Base-by-base conservation (phyloP, 1,139 yeast genomes). In the Pichia sp. region DNA sequence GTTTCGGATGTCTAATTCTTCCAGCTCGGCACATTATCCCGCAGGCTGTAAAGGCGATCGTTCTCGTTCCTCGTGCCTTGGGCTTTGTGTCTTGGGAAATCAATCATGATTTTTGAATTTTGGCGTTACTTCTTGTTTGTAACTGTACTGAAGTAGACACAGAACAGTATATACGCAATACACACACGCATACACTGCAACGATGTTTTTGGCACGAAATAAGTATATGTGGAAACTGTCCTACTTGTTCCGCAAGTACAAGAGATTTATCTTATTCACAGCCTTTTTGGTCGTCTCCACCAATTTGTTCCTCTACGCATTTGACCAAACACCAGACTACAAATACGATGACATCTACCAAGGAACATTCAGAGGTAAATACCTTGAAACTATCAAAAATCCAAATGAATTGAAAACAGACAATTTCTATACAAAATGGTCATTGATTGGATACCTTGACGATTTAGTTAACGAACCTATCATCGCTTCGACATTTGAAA, bases 351-450 rank as follows among this genome's bases (percentile, higher is more conserved):
- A 54, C 17, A 58, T 53, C 28, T 61, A 54, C 45, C 47, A 56
- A 18, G 66, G 65, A 3, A 60, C 66, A 1, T 61, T 55, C 38
- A 58, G 54, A 40, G 62, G 60, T 20, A 61, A 60, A 46, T 60
- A 53, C 40, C 35, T 61, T 8, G 48, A 47, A 24, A 51, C 58
- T 1, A 50, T 59, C 24, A 53, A 46, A 19, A 46, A 48, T 40
- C 44, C 48, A n/a, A 52, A 53, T 18, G 54, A 59, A 27, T 40
- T 59, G 7, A 53, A 59, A 35, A 44, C 61, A 11, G 59, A 58
- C 12, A 58, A 58, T 4, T 60, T 60, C 31, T 60, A 55, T 41
- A 43, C 54, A 11, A 62, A 60, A 41, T 52, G 63, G 47, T 51
- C 52, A 19, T 34, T 56, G 3, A 53, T 62, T 51, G 57, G 59